phyloP scores from a whole-genome alignment of 495 filamentous ascomycete species.

The Aspergillus baeticus region DNA sequence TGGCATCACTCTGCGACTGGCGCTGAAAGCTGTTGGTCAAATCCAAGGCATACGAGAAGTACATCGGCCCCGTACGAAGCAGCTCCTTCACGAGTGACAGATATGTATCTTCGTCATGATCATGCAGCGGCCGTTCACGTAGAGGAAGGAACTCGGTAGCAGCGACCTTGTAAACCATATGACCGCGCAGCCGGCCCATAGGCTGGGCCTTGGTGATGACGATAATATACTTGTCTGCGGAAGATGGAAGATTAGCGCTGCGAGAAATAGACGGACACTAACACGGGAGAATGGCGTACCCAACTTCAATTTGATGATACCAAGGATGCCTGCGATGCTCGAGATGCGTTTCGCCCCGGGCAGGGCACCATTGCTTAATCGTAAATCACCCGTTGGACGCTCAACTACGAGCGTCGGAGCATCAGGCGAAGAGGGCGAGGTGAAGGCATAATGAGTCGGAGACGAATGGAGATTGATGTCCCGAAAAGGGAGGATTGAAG shows the following conservation, averaged over 20 bases:
- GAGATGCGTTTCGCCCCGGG: constrained; percentile 78
- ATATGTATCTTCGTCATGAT: constrained; percentile 91
- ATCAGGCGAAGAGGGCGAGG: constrained; percentile 88
- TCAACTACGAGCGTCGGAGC: constrained; percentile 85
- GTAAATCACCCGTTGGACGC: constrained; percentile 87
- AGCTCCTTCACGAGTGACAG: constrained; percentile 73
- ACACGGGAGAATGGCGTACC: constrained; percentile 49
- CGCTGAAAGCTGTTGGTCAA: constrained; percentile 94
- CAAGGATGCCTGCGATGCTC: constrained; percentile 91
- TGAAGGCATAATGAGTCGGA: constrained; percentile 90
- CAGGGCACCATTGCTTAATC: constrained; percentile 74
- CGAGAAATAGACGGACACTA: not conserved
- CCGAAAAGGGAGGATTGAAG: constrained; percentile 71
- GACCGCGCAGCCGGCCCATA: constrained; percentile 85
- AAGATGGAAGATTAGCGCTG: constrained; percentile 6
- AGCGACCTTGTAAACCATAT: constrained; percentile 89
- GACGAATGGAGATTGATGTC: constrained; percentile 96
- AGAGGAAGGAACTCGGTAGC: constrained; percentile 92
- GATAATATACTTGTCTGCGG: constrained; percentile 90
- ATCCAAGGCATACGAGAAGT: constrained; percentile 96
- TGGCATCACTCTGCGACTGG: constrained; percentile 68
- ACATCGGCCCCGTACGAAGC: constrained; percentile 84
- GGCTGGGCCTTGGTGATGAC: constrained; percentile 92
- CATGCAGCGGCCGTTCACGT: constrained; percentile 85
- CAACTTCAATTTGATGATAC: constrained; percentile 84